phyloP scores from a whole-genome alignment of 2,329 filamentous ascomycete genomes.

The Colletotrichum neosansevieriae region DNA sequence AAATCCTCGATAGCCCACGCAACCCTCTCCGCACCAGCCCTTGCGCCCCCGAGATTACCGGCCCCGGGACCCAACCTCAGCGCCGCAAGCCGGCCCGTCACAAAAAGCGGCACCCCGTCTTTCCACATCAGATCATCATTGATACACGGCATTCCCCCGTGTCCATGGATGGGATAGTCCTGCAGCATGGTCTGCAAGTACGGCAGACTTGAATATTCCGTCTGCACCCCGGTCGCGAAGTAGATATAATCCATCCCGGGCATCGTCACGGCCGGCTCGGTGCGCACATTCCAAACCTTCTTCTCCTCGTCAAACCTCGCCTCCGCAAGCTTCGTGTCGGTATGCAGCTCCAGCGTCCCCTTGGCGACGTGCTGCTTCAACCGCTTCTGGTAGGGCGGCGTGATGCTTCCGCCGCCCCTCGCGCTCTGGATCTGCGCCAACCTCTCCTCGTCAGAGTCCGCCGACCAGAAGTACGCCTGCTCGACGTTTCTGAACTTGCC shows the following conservation, averaged over 20 bases:
- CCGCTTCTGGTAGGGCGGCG: constrained; percentile 74
- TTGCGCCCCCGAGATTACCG: constrained; percentile 79
- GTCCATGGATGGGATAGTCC: constrained; percentile 70
- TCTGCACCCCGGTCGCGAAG: constrained; percentile 79
- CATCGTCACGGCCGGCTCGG: constrained; percentile 65
- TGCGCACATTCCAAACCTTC: constrained; percentile 58
- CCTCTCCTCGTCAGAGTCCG: constrained; percentile 77
- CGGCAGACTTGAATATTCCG: constrained; percentile 70
- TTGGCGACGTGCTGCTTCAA: constrained; percentile 69
- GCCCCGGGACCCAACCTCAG: constrained; percentile 79
- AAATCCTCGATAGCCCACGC: constrained; percentile 77
- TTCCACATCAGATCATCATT: constrained; percentile 83
- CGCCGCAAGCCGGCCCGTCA: constrained; percentile 75
- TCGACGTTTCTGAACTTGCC: constrained; percentile 84
- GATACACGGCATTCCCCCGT: constrained; percentile 77
- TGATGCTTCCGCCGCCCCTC: constrained; percentile 82
- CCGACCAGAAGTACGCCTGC: constrained; percentile 82
- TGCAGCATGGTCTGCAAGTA: constrained; percentile 70
- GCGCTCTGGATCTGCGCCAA: constrained; percentile 74
- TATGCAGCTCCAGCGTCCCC: constrained; percentile 66
- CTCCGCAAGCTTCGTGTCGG: constrained; percentile 66
- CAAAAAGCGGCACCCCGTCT: constrained; percentile 78
- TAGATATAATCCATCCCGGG: constrained; percentile 77
- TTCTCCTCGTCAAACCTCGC: constrained; percentile 62
- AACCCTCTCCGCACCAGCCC: constrained; percentile 79